Evolutionary conservation across 2,329 filamentous ascomycete species (phyloP), one percentile per base, ranked within the genome.

Genomic region (Monilinia fructicola): DNA sequence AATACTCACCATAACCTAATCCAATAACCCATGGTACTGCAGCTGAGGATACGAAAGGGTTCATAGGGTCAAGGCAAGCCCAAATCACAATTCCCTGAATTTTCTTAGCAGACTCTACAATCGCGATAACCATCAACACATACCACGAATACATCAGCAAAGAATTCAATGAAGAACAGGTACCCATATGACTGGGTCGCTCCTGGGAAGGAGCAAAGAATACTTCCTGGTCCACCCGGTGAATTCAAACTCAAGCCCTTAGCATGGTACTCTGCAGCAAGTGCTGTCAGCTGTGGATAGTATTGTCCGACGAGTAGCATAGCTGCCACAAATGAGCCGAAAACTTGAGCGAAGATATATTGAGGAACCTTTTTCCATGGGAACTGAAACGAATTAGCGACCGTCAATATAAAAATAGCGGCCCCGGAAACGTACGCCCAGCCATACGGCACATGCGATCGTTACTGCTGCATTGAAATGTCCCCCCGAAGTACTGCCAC

Each of bases 111-210:
- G 18, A 55, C 40, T 40, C 11, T 16, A 26, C 26, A 16, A 40
- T 10, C 35, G 28, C 18, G 21, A 23, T 44, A 38, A 23, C 9
- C 48, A 16, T 58, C 48, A 16, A 10, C 38, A 35, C 68, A 67
- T 54, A 72, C 72, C 65, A 87, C 82, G 75, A 86, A 86, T 65
- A 76, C 78, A 72, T 84, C 82, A 38, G 84, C 84, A 70, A 87
- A 85, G 73, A 84, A 87, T 72, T 87, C 85, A 67, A 83, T 83
- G 63, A 86, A 74, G 76, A 87, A 84, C 0, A 87, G 73, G 72
- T 83, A 86, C 18, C 84, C 85, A 50, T 83, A 77, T 7, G 79
- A 82, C 72, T 86, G 82, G 21, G 76, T 79, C 0, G 79, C 71
- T 31, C 77, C 79, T 0, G 84, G 84, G 72, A 85, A 85, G 3